A percentile compares a stretch with the other conserved stretches of the same genome.
Evolutionary conservation across 176 grass and related monocot species (phyloP).

Genomic region (Typha latifolia): DNA sequence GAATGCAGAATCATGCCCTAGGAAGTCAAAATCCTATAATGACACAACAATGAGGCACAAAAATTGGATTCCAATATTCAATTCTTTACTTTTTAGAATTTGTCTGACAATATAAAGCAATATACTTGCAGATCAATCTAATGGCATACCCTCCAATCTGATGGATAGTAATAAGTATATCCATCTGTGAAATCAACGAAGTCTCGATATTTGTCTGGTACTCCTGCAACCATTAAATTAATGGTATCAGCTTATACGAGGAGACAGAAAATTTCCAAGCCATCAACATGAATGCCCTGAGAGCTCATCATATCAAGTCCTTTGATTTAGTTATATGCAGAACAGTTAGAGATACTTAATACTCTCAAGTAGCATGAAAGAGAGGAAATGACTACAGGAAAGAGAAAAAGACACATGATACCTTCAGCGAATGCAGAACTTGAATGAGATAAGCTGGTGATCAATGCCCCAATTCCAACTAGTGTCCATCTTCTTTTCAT

Average conservation of each 20-base stretch:
- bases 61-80: not conserved
- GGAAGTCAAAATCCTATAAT: slow-evolving; percentile 77
- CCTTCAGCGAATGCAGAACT: slow-evolving; percentile 62
- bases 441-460: slow-evolving; percentile 27
- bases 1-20: slow-evolving; percentile 87
- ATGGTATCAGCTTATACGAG: not conserved
- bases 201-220: slow-evolving; percentile 53
- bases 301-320: not conserved
- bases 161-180: slow-evolving; percentile 72
- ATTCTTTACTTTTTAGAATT: not conserved
- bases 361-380: not conserved
- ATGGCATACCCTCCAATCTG: slow-evolving; percentile 80
- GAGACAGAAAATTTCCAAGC: not conserved
- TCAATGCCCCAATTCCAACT: slow-evolving; percentile 50
- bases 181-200: slow-evolving; percentile 80
- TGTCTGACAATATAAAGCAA: not conserved
- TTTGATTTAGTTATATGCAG: not conserved
- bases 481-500: slow-evolving; percentile 49
- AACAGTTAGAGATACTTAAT: not conserved
- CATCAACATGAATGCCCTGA: not conserved
- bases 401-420: slow-evolving; percentile 19
- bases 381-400: not conserved
- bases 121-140: not conserved
- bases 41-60: not conserved
- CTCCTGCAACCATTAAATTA: slow-evolving; percentile 48